These are phyloP conservation scores for Debaryomyces singareniensis DNA, from an alignment of 1,139 yeast genomes.

Conservation along the genomic window DNA sequence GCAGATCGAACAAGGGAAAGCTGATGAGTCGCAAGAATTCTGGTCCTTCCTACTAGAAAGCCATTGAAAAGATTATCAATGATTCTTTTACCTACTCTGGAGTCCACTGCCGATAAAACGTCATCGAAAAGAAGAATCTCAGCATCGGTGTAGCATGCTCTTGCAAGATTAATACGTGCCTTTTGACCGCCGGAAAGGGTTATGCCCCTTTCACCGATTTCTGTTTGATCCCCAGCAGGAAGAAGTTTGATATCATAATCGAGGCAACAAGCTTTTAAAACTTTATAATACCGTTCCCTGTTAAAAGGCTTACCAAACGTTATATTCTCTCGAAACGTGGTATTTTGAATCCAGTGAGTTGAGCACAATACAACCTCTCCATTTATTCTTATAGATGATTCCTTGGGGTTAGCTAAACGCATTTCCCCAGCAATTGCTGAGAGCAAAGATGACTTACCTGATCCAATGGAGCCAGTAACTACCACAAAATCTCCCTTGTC, in stretches of 20 bases:
- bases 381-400: slow-evolving; percentile 20
- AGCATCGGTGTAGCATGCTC: slow-evolving; percentile 33
- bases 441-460: slow-evolving; percentile 35
- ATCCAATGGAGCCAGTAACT: slow-evolving; percentile 36
- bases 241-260: slow-evolving; percentile 29
- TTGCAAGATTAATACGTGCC: slow-evolving; percentile 36
- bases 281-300: slow-evolving; percentile 18
- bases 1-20: slow-evolving; percentile 27
- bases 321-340: slow-evolving; percentile 39
- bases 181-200: slow-evolving; percentile 40
- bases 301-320: slow-evolving; percentile 31
- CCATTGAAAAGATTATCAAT: slow-evolving; percentile 27
- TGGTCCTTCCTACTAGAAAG: slow-evolving; percentile 21
- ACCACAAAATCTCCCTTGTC: slow-evolving; percentile 28
- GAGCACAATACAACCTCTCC: slow-evolving; percentile 27
- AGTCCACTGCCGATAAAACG: slow-evolving; percentile 38
- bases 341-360: slow-evolving; percentile 40
- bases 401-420: slow-evolving; percentile 20
- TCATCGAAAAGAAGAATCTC: slow-evolving; percentile 32
- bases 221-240: slow-evolving; percentile 33
- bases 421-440: slow-evolving; percentile 33
- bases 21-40: slow-evolving; percentile 35
- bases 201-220: slow-evolving; percentile 39
- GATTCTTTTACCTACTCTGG: slow-evolving; percentile 35
- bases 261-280: slow-evolving; percentile 33